A percentile compares a stretch with the other conserved stretches of the same genome.
phyloP scores from a whole-genome alignment of 2,329 filamentous ascomycete genomes.

The Colletotrichum limetticola region DNA sequence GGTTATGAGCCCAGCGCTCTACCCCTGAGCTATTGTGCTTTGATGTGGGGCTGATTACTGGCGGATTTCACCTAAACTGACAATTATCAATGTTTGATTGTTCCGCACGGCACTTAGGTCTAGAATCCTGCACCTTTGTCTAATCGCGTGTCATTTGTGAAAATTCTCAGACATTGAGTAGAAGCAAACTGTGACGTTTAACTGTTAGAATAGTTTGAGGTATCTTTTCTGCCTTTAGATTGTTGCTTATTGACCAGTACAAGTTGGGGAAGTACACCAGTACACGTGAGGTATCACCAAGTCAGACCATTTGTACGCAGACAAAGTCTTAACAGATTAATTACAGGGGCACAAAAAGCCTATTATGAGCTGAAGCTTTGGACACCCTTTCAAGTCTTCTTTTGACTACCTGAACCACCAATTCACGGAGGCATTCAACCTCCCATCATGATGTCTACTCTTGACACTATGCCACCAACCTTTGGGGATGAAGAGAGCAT shows the following conservation, averaged over 20 bases:
- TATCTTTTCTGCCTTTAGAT: too few species aligned
- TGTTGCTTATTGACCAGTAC: too few species aligned
- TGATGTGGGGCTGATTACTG: neutral
- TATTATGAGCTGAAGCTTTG: too few species aligned
- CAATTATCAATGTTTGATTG: too few species aligned
- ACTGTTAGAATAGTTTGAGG: too few species aligned
- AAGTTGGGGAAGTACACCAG: too few species aligned
- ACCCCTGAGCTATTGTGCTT: conserved; percentile 35
- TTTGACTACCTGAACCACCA: conserved; percentile 56
- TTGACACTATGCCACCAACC: conserved; percentile 60
- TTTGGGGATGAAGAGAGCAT: conserved; percentile 81
- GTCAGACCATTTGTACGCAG: neutral
- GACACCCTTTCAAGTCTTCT: neutral
- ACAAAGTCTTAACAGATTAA: neutral
- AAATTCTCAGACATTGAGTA: too few species aligned
- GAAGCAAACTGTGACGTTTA: too few species aligned
- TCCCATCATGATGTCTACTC: conserved; percentile 46
- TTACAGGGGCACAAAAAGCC: neutral
- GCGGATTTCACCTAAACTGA: rapidly evolving
- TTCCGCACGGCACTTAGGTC: too few species aligned
- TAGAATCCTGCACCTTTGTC: too few species aligned
- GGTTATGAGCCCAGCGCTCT: conserved; percentile 37
- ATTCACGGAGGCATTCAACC: conserved; percentile 55
- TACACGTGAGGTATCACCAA: neutral
- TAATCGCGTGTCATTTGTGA: too few species aligned